These are phyloP conservation scores for Phytophthora fragariaefolia DNA, from an alignment of 352 stramenopile genomes.

Conservation along the genomic window DNA sequence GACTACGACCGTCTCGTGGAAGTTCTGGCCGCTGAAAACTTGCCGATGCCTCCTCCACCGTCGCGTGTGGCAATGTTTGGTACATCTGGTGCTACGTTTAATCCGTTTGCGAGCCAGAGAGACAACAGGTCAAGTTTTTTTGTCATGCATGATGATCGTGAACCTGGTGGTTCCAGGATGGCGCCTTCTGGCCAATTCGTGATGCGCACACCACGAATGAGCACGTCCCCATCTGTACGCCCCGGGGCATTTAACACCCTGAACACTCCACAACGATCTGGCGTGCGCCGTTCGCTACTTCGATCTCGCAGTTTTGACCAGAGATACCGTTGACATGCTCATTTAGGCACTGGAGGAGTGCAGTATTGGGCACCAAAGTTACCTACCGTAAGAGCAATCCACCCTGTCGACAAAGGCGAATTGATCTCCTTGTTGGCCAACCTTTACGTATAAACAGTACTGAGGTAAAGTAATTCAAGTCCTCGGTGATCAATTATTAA, in stretches of 20 bases:
- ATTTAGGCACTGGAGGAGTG: not conserved
- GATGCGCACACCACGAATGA: constrained; percentile 18
- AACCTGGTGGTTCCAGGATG: constrained; percentile 31
- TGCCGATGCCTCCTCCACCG: constrained; percentile 53
- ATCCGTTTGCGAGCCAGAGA: constrained; percentile 52
- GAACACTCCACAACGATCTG: constrained; percentile 9
- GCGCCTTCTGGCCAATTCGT: constrained; percentile 45
- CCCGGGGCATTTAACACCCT: constrained; percentile 19
- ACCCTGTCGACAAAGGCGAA: too few species aligned
- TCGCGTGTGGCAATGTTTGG: constrained; percentile 74
- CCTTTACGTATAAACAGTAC: too few species aligned
- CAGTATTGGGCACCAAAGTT: too few species aligned
- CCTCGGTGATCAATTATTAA: not conserved
- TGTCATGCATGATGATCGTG: constrained; percentile 48
- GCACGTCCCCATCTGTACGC: constrained; percentile 17
- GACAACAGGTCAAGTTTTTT: constrained; percentile 55
- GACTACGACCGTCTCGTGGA: constrained; percentile 57
- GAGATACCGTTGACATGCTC: not conserved
- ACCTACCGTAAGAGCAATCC: too few species aligned
- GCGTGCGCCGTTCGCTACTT: not conserved
- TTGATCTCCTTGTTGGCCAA: too few species aligned
- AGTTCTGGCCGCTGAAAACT: constrained; percentile 38
- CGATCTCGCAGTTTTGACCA: not conserved
- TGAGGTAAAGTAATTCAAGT: too few species aligned
- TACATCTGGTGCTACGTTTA: constrained; percentile 46